Percentiles rank a stretch among this genome's conserved stretches.
phyloP scores from a whole-genome alignment of 345 rosid species.

The Arabis hirsuta region DNA sequence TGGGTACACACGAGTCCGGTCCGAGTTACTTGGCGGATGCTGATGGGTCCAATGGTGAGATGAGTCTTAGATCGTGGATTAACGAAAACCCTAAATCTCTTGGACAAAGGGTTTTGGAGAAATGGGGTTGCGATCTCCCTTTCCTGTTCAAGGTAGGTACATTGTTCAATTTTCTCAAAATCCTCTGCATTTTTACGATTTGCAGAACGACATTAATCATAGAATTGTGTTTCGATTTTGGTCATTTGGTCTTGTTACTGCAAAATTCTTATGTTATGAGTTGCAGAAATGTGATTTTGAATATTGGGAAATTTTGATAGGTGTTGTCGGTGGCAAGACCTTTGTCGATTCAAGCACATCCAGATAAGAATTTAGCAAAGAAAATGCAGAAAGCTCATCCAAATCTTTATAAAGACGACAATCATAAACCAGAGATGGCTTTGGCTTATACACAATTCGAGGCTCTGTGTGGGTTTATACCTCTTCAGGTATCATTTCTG shows the following conservation, averaged over 20 bases:
- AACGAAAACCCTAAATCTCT: slow-evolving; percentile 69
- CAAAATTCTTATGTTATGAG: background rate
- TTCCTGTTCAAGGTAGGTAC: slow-evolving; percentile 86
- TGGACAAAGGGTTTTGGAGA: slow-evolving; percentile 69
- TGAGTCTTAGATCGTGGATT: slow-evolving; percentile 75
- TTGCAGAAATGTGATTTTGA: slow-evolving; percentile 9
- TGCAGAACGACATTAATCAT: background rate
- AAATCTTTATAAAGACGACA: slow-evolving; percentile 76
- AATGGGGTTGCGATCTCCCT: slow-evolving; percentile 99
- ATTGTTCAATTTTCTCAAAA: background rate
- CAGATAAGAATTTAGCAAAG: slow-evolving; percentile 81
- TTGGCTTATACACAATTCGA: slow-evolving; percentile 90
- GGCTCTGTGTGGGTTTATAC: slow-evolving; percentile 89
- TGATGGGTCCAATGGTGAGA: slow-evolving; percentile 47
- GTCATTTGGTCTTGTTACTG: background rate
- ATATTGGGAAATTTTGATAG: slow-evolving; percentile 40
- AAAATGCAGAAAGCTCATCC: slow-evolving; percentile 77
- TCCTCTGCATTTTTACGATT: slow-evolving; percentile 11
- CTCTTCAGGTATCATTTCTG: slow-evolving; percentile 58
- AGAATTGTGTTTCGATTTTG: background rate
- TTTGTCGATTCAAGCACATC: slow-evolving; percentile 97
- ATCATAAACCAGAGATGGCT: slow-evolving; percentile 99
- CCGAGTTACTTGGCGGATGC: slow-evolving; percentile 64
- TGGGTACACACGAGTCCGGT: slow-evolving; percentile 84
- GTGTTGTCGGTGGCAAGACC: slow-evolving; percentile 92